A percentile compares a stretch with the other conserved stretches of the same genome.
phyloP scores from a whole-genome alignment of 1,139 yeast species.

The Scheffersomyces insectosa region DNA sequence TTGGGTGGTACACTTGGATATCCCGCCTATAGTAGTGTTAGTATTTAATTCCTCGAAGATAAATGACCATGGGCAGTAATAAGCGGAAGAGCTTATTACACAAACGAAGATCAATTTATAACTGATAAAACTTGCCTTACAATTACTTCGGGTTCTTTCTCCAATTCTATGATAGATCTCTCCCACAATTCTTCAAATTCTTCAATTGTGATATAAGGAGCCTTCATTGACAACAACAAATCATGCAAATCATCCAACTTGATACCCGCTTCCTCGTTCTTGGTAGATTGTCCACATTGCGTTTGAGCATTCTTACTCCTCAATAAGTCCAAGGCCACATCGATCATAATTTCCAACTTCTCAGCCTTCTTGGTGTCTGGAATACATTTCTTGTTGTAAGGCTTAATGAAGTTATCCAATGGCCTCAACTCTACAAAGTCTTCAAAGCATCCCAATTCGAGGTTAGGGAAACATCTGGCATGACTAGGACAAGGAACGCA shows the following conservation, averaged over 20 bases:
- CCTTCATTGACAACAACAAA: conserved; percentile 56
- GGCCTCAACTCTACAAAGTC: conserved; percentile 62
- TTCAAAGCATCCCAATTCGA: conserved; percentile 65
- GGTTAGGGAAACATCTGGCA: conserved; percentile 67
- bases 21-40: conserved; percentile 34
- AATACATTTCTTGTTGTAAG: conserved; percentile 63
- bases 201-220: conserved; percentile 60
- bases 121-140: conserved; percentile 73
- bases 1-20: conserved; percentile 26
- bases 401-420: conserved; percentile 55
- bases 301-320: conserved; percentile 67
- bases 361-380: conserved; percentile 76
- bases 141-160: conserved; percentile 72
- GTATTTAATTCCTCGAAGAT: background rate
- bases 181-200: conserved; percentile 85
- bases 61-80: background rate
- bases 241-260: conserved; percentile 56
- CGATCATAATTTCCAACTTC: conserved; percentile 64
- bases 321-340: conserved; percentile 65
- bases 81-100: conserved; percentile 1
- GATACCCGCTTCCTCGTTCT: conserved; percentile 53
- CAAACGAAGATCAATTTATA: background rate
- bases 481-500: conserved; percentile 83
- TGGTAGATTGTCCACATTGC: conserved; percentile 59
- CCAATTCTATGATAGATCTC: conserved; percentile 62